phyloP scores from a whole-genome alignment of 805 yeast species.

The Candida cerambycidarum region DNA sequence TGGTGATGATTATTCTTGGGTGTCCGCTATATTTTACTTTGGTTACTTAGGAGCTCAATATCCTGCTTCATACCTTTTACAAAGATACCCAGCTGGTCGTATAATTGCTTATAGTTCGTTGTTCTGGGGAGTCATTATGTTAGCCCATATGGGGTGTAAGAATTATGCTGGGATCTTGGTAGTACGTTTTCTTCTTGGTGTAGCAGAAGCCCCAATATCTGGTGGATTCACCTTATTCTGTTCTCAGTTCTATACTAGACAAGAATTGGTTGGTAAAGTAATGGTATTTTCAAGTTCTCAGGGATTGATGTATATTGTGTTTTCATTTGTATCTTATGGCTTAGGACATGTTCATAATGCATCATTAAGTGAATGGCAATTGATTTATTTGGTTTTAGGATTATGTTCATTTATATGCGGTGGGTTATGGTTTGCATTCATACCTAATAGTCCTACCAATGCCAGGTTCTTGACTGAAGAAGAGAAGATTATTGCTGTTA shows the following conservation, averaged over 20 bases:
- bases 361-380: constrained; percentile 26
- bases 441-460: constrained; percentile 24
- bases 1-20: constrained; percentile 23
- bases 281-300: constrained; percentile 26
- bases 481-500: constrained; percentile 25
- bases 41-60: constrained; percentile 18
- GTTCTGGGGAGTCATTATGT: constrained; percentile 20
- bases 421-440: constrained; percentile 13
- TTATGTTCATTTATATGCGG: constrained; percentile 18
- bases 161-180: constrained; percentile 33
- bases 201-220: constrained; percentile 34
- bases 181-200: constrained; percentile 38
- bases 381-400: constrained; percentile 19
- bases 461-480: constrained; percentile 31
- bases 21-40: constrained; percentile 24
- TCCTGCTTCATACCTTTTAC: constrained; percentile 19
- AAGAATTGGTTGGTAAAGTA: constrained; percentile 30
- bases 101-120: constrained; percentile 16
- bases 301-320: constrained; percentile 24
- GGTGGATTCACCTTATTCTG: constrained; percentile 35
- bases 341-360: constrained; percentile 26
- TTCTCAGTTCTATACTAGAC: constrained; percentile 30
- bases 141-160: constrained; percentile 27
- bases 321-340: constrained; percentile 18
- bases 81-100: constrained; percentile 18